These are phyloP conservation scores for Dendrobium catenatum DNA, from an alignment of 106 monocot species.

Conservation along the genomic window DNA sequence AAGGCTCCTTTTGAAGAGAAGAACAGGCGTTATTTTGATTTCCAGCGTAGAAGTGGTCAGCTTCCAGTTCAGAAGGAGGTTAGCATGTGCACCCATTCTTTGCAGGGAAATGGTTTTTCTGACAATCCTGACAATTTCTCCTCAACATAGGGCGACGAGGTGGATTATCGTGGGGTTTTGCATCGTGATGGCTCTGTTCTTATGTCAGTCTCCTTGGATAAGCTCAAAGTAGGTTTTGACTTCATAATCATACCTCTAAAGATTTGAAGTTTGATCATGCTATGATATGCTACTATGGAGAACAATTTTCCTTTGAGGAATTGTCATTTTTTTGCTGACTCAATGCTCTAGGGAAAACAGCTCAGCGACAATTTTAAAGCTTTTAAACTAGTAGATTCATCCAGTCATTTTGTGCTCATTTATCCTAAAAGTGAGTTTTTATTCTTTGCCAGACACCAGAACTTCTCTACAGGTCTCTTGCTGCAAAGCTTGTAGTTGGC, in stretches of 20 bases:
- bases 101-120: constrained; percentile 1
- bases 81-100: constrained; percentile 4
- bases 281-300: neutral
- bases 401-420: neutral
- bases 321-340: neutral
- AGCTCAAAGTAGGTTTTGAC: constrained; percentile 58
- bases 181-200: constrained; percentile 99
- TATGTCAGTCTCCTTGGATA: constrained; percentile 85
- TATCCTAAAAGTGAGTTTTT: constrained; percentile 6
- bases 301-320: neutral
- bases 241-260: constrained; percentile 1
- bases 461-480: constrained; percentile 85
- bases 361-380: neutral
- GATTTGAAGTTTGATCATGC: neutral
- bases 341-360: neutral
- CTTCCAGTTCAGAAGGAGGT: constrained; percentile 96
- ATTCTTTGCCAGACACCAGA: constrained; percentile 66
- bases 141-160: constrained; percentile 78
- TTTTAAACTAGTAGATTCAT: neutral
- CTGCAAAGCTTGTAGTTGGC: constrained; percentile 89
- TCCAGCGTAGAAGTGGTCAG: constrained; percentile 89
- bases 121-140: neutral
- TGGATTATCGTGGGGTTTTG: constrained; percentile 89
- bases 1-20: constrained; percentile 96
- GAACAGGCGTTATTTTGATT: constrained; percentile 88